Conservation (phyloP, 2,329 filamentous ascomycete species). For the Dothideomycetes sp. region DNA sequence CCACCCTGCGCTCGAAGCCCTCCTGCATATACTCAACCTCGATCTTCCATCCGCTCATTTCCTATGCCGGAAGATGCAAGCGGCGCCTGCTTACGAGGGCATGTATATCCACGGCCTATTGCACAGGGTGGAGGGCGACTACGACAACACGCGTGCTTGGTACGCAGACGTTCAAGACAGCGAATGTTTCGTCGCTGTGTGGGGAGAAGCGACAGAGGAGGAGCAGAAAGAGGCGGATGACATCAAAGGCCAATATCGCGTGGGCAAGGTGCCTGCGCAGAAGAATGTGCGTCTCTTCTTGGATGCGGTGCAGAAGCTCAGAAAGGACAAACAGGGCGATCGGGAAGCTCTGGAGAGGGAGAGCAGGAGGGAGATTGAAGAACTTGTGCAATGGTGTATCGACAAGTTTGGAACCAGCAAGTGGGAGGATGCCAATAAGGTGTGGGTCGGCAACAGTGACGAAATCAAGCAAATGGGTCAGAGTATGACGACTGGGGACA, state of each 20-base stretch:
- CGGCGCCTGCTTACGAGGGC: conserved; percentile 35
- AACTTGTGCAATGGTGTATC: conserved; percentile 32
- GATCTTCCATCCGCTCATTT: conserved; percentile 42
- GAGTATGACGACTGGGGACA: conserved; percentile 33
- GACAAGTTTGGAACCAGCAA: conserved; percentile 32
- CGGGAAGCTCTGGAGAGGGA: conserved; percentile 21
- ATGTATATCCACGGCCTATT: conserved; percentile 43
- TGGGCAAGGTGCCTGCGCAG: conserved; percentile 10
- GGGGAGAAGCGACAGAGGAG: conserved; percentile 15
- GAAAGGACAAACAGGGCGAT: conserved; percentile 19
- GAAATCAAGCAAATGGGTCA: conserved; percentile 29
- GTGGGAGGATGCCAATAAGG: conserved; percentile 32
- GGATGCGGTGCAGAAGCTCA: conserved; percentile 26
- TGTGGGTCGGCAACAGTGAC: conserved; percentile 31
- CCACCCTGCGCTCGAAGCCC: conserved; percentile 32
- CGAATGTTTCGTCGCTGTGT: conserved; percentile 24
- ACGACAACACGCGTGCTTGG: conserved; percentile 38
- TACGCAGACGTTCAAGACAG: conserved; percentile 31
- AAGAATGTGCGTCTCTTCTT: conserved; percentile 20
- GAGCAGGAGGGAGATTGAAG: conserved; percentile 29
- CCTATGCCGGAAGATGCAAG: conserved; percentile 41
- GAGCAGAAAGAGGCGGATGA: not conserved
- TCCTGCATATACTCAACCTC: conserved; percentile 40
- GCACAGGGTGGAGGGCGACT: conserved; percentile 41
- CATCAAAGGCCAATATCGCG: not conserved